Evolutionary conservation across 495 filamentous ascomycete species (phyloP), one percentile per base, ranked within the genome.

Genomic region (Astrocystis sublimbata): DNA sequence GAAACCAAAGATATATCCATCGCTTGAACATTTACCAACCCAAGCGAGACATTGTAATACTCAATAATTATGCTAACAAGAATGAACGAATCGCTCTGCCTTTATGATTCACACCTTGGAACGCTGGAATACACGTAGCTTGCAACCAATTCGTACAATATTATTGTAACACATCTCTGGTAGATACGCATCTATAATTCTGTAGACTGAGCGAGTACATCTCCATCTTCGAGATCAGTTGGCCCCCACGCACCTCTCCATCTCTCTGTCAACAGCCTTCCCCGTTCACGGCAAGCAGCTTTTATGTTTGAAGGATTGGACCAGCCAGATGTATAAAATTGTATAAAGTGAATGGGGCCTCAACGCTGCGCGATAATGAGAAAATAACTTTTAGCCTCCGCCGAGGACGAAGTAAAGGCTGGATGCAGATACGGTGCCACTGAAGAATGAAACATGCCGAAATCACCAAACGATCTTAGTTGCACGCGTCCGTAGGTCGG

Each of bases 391-490:
- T 10, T 9, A 4, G 10, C 9, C 4, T 7, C 35, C 15, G 19
- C 42, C 21, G 38, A 36, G 33, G 21, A 21, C 4, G 45, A 15
- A 50, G 7, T 7, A 35, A 28, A 50, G 23, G 13, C 23, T 28
- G 23, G 1, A 10, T 17, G 7, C 10, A 17, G 28, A 42, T 12
- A 19, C 24, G 24, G 24, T 28, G 13, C 21, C 26, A n/a, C 21
- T 4, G 33, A 26, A 8, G n/a, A 57, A 26, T 17, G 40, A 6
- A 12, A 17, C 10, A 1, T n/a, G 17, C 10, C 24, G 24, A 13
- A 15, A 47, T 74, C 66, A 83, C 82, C 81, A 84, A 38, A 31
- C 58, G 42, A 84, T 78, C 50, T 64, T 74, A 23, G 76, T 82
- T 7, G 66, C 68, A 21, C 73, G 73, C 9, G 75, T 77, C 67